These are phyloP conservation scores for Glycine soja DNA, from an alignment of 306 rosid genomes.

Conservation along the genomic window DNA sequence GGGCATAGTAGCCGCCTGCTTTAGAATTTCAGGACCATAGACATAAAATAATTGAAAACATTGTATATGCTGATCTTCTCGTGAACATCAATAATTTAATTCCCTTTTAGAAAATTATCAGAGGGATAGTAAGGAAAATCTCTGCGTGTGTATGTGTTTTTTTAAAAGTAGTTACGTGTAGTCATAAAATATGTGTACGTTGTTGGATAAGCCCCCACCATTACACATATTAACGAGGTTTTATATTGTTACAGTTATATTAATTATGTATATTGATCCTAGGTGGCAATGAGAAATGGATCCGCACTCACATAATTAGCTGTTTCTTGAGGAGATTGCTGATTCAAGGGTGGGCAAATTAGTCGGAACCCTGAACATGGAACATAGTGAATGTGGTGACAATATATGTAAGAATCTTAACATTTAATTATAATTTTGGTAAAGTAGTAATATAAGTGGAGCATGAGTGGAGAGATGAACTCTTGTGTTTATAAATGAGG, in stretches of 20 bases:
- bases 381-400: no score
- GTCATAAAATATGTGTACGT: not conserved
- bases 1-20: constrained; percentile 47
- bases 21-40: constrained; percentile 33
- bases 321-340: not conserved
- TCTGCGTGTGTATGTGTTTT: not conserved
- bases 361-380: no score
- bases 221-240: not conserved
- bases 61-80: not conserved
- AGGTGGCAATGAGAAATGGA: not conserved
- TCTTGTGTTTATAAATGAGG: no score
- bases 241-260: not conserved
- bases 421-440: no score
- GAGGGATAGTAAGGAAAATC: not conserved
- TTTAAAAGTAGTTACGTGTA: constrained; percentile 21
- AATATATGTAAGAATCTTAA: no score
- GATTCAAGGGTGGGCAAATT: no score
- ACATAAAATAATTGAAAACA: not conserved
- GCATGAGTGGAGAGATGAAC: no score
- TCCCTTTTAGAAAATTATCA: not conserved
- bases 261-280: no score
- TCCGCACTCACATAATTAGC: not conserved
- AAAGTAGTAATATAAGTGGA: no score
- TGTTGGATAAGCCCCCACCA: constrained; percentile 32
- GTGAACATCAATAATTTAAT: constrained; percentile 6